These are phyloP conservation scores for Cerrena zonata DNA, from an alignment of 1,284 basidiomycete species.

Conservation along the genomic window DNA sequence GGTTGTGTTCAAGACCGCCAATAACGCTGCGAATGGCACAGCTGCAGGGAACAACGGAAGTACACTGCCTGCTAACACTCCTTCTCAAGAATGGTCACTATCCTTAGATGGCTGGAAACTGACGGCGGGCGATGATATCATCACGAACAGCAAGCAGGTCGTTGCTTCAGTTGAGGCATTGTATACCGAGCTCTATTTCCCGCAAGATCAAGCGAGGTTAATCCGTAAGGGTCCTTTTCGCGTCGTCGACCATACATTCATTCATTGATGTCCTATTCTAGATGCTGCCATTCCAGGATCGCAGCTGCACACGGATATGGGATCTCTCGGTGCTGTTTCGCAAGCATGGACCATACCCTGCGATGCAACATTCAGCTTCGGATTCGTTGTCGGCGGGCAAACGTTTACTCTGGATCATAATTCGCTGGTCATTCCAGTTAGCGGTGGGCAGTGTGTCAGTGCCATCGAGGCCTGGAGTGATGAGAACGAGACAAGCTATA, in stretches of 20 bases:
- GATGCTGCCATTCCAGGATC: slow-evolving; percentile 28
- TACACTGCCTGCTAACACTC: not conserved
- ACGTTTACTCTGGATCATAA: slow-evolving; percentile 31
- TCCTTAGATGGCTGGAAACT: slow-evolving; percentile 34
- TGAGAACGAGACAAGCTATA: slow-evolving; percentile 25
- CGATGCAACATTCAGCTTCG: slow-evolving; percentile 29
- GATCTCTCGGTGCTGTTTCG: slow-evolving; percentile 23
- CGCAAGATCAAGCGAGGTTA: slow-evolving; percentile 26
- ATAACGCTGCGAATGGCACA: slow-evolving; percentile 14
- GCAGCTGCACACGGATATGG: slow-evolving; percentile 16
- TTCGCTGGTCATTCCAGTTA: slow-evolving; percentile 26
- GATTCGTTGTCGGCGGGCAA: slow-evolving; percentile 28
- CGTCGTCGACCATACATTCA: not conserved
- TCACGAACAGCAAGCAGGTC: slow-evolving; percentile 17
- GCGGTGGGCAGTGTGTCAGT: slow-evolving; percentile 30
- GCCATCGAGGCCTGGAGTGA: slow-evolving; percentile 34
- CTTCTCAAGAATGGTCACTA: slow-evolving; percentile 28
- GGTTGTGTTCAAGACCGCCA: slow-evolving; percentile 27
- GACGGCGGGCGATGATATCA: slow-evolving; percentile 16
- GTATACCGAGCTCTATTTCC: slow-evolving; percentile 34
- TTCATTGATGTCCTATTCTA: slow-evolving; percentile 6
- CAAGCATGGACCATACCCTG: slow-evolving; percentile 36
- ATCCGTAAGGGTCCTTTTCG: slow-evolving; percentile 30
- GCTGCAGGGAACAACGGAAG: slow-evolving; percentile 16
- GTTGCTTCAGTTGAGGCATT: slow-evolving; percentile 32